Percentiles rank a stretch among this genome's conserved stretches.
Conservation (phyloP, 768 basidiomycete species). For the Cantharellus anzutake region DNA sequence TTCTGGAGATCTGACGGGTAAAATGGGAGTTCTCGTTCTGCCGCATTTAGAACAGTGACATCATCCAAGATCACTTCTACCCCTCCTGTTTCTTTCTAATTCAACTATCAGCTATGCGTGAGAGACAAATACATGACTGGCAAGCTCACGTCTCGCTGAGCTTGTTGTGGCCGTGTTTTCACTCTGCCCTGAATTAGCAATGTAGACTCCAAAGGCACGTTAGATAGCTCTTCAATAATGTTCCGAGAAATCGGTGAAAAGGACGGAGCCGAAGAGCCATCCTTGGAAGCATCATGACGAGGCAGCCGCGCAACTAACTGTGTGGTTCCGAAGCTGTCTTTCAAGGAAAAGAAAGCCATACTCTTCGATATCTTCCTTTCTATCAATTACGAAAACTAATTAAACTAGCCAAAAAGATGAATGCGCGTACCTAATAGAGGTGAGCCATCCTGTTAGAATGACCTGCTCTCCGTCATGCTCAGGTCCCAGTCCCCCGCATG, state of each 20-base stretch:
- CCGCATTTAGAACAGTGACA: slow-evolving; percentile 65
- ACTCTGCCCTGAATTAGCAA: slow-evolving; percentile 61
- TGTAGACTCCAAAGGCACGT: slow-evolving; percentile 57
- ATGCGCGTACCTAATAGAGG: slow-evolving; percentile 45
- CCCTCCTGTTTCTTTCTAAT: slow-evolving; percentile 43
- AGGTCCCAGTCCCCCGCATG: slow-evolving; percentile 36
- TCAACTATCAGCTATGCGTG: slow-evolving; percentile 10
- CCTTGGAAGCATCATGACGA: not conserved
- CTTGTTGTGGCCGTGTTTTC: slow-evolving; percentile 37
- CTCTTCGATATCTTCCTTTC: slow-evolving; percentile 45
- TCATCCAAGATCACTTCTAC: slow-evolving; percentile 62
- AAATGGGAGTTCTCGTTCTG: slow-evolving; percentile 55
- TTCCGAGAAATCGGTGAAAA: slow-evolving; percentile 1
- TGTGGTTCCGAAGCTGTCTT: slow-evolving; percentile 53
- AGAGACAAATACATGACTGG: slow-evolving; percentile 11
- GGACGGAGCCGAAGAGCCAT: too few relatives aligned
- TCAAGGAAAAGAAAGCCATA: slow-evolving; percentile 74
- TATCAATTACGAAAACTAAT: slow-evolving; percentile 12
- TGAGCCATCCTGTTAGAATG: slow-evolving; percentile 65
- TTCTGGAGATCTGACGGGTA: slow-evolving; percentile 57
- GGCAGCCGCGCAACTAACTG: slow-evolving; percentile 55
- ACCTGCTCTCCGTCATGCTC: slow-evolving; percentile 37
- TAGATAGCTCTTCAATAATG: slow-evolving; percentile 29
- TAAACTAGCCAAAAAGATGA: not conserved
- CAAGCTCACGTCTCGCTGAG: slow-evolving; percentile 21